Base-by-base conservation (phyloP, 1,284 basidiomycete genomes). In the Ceraceosorus guamensis region DNA sequence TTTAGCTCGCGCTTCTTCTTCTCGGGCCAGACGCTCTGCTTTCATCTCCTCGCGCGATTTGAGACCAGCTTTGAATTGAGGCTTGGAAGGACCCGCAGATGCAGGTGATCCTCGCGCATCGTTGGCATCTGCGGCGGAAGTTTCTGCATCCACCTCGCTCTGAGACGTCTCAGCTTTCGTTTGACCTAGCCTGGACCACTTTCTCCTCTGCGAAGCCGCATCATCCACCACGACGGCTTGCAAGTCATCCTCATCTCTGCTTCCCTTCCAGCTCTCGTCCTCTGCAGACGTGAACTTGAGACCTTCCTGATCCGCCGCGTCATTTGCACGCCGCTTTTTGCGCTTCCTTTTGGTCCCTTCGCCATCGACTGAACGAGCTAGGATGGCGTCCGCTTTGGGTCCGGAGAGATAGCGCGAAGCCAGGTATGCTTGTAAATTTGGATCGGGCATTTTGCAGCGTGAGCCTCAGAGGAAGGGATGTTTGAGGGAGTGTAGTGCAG, bases 301-400 rank as follows among this genome's bases (percentile, higher is more conserved):
- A 1, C 68, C 71, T 18, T 14, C 52, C 4, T 47, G 24, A 4
- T 35, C n/a, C 13, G 54, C 60, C 3, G 50, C 13, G 14, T 81
- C 80, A 35, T 77, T 78, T 76, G 86, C 88, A 50, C 83, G 82
- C 77, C 87, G 89, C 81, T 88, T 81, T 65, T 78, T 79, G 70
- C 79, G 89, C 72, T 80, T 82, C 77, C 85, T 86, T 69, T 82
- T 82, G 52, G 82, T 79, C 0, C 82, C 81, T 53, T 82, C 79
- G 0, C 81, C 81, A 1, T 80, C 82, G 0, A 54, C 62, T 0
- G 81, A 78, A 24, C 83, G 82, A 3, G 89, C 80, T 4, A 97
- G 82, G 63, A 98, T 96, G 13, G 91, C 91, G 66, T 97, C 93
- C 3, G 92, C 91, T 76, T 96, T 98, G 0, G 89, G 86, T 0